Conservation (phyloP, 1,139 yeast species). For the Candida dubliniensis region DNA sequence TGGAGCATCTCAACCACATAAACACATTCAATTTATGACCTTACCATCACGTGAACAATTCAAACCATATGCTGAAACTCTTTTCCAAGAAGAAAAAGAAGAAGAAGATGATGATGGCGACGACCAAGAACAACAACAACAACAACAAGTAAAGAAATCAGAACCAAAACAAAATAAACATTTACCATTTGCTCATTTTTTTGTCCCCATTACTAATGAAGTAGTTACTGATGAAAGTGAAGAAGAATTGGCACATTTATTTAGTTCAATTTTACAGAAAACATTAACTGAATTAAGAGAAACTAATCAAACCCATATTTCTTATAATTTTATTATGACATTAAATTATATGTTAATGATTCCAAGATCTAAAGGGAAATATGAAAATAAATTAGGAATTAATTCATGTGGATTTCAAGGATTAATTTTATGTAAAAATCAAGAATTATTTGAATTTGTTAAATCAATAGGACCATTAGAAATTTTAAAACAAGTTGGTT, state of each 20-base stretch:
- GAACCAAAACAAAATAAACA: constrained; percentile 63
- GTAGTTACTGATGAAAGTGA: constrained; percentile 45
- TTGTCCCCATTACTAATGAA: constrained; percentile 51
- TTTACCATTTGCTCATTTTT: constrained; percentile 79
- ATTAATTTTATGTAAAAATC: constrained; percentile 69
- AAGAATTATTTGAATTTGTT: constrained; percentile 47
- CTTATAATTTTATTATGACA: constrained; percentile 82
- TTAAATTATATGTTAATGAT: constrained; percentile 79
- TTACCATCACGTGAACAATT: constrained; percentile 54
- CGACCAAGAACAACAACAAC: too few species aligned
- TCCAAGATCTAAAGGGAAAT: constrained; percentile 61
- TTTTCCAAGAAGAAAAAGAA: constrained; percentile 22
- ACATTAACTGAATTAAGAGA: constrained; percentile 65
- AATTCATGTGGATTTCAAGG: constrained; percentile 86
- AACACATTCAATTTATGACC: constrained; percentile 82
- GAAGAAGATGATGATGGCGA: too few species aligned
- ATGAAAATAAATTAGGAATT: constrained; percentile 53
- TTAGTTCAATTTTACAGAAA: constrained; percentile 69
- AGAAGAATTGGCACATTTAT: constrained; percentile 60
- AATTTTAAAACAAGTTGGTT: constrained; percentile 62
- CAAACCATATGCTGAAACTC: constrained; percentile 57
- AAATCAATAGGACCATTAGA: constrained; percentile 42
- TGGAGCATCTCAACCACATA: constrained; percentile 93
- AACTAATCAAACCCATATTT: constrained; percentile 43
- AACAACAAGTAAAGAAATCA: background rate